Evolutionary conservation across 1,284 basidiomycete species (phyloP).

Genomic region (Ustilago lituana): DNA sequence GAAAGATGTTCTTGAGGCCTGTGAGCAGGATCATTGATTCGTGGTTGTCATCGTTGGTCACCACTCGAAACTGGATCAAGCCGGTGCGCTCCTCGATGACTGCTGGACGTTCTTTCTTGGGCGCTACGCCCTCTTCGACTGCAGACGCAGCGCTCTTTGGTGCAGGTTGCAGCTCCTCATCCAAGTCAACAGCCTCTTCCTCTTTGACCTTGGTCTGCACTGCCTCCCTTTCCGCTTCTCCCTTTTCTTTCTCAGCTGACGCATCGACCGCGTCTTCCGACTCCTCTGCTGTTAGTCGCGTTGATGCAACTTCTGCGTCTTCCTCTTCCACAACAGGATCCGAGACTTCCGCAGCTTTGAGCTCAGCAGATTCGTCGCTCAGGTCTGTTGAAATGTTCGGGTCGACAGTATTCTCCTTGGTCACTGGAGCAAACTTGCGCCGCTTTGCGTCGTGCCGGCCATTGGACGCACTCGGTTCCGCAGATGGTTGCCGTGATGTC

Average conservation of each 20-base stretch:
- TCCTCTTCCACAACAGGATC: background rate
- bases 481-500: conserved; percentile 32
- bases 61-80: conserved; percentile 84
- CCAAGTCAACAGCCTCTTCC: conserved; percentile 46
- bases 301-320: conserved; percentile 2
- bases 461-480: conserved; percentile 13
- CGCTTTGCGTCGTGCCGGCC: conserved; percentile 34
- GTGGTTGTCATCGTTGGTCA: conserved; percentile 83
- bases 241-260: conserved; percentile 1
- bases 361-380: conserved; percentile 37
- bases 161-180: conserved; percentile 31
- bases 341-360: conserved; percentile 3
- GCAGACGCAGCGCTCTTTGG: conserved; percentile 43
- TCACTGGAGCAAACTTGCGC: conserved; percentile 16
- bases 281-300: background rate
- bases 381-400: conserved; percentile 39
- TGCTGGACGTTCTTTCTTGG: conserved; percentile 71
- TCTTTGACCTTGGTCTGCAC: conserved; percentile 39
- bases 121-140: conserved; percentile 38
- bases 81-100: conserved; percentile 82
- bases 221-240: background rate
- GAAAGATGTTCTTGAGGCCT: conserved; percentile 94
- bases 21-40: conserved; percentile 81
- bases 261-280: background rate
- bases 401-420: conserved; percentile 17